Evolutionary conservation across 495 filamentous ascomycete genomes (phyloP).

Genomic region (Penicillium ucsense): DNA sequence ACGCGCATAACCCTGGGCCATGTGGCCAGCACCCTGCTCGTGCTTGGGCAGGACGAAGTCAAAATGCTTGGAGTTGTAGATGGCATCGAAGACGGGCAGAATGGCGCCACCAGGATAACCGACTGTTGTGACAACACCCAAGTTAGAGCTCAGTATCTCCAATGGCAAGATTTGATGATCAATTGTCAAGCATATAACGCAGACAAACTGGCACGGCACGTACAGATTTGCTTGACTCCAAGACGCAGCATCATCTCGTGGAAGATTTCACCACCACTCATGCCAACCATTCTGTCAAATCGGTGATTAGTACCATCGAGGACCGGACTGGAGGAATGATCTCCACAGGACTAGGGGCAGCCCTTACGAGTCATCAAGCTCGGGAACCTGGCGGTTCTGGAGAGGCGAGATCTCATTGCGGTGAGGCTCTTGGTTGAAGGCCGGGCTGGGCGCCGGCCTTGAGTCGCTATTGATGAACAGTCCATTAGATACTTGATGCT

Average conservation of each 20-base stretch:
- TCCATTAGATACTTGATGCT: too few relatives aligned
- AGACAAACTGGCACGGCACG: slow-evolving; percentile 26
- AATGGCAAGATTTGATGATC: too few relatives aligned
- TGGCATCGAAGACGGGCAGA: slow-evolving; percentile 49
- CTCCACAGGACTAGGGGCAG: background rate
- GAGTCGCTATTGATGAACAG: slow-evolving; percentile 18
- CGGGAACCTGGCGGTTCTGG: slow-evolving; percentile 46
- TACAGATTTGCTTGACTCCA: slow-evolving; percentile 84
- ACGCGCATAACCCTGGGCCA: slow-evolving; percentile 57
- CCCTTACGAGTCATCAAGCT: slow-evolving; percentile 64
- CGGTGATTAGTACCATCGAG: too few relatives aligned
- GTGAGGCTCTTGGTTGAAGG: slow-evolving; percentile 57
- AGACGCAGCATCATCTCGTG: slow-evolving; percentile 98
- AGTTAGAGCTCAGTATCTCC: too few relatives aligned
- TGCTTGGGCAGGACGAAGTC: slow-evolving; percentile 54
- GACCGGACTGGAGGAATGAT: background rate
- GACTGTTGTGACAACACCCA: slow-evolving; percentile 3
- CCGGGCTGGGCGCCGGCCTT: slow-evolving; percentile 54
- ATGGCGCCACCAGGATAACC: slow-evolving; percentile 38
- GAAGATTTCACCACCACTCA: slow-evolving; percentile 93
- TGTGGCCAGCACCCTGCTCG: slow-evolving; percentile 57
- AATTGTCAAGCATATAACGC: too few relatives aligned
- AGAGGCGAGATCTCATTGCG: slow-evolving; percentile 63
- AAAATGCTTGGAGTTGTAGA: slow-evolving; percentile 54
- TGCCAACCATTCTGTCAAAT: slow-evolving; percentile 69